These are phyloP conservation scores for Papiliotrema flavescens DNA, from an alignment of 1,284 basidiomycete genomes.

Conservation along the genomic window DNA sequence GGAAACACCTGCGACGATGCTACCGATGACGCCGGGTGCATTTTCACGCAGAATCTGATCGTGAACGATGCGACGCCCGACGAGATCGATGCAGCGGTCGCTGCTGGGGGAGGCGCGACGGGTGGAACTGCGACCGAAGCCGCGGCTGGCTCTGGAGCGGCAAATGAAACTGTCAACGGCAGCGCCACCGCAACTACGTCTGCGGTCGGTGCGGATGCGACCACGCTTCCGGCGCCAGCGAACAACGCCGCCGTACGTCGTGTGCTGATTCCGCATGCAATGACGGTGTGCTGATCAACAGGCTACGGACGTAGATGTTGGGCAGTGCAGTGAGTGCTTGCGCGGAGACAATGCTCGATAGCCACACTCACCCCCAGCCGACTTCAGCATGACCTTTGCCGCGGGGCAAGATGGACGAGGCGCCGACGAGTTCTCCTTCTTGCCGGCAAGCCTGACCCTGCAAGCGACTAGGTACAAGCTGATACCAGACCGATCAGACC, in stretches of 20 bases:
- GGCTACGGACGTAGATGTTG: slow-evolving; percentile 16
- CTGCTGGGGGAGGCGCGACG: neutral
- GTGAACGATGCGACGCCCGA: slow-evolving; percentile 58
- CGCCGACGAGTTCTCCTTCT: slow-evolving; percentile 52
- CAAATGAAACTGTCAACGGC: slow-evolving; percentile 7
- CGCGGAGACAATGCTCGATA: no score
- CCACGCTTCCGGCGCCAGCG: neutral
- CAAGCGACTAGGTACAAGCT: no score
- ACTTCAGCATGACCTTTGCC: slow-evolving; percentile 58
- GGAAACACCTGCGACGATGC: slow-evolving; percentile 44
- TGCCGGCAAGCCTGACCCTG: slow-evolving; percentile 5
- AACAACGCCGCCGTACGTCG: neutral
- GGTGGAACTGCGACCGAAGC: neutral
- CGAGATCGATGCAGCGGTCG: slow-evolving; percentile 30
- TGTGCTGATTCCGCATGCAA: neutral
- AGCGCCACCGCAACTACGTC: neutral
- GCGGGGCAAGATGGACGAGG: slow-evolving; percentile 58
- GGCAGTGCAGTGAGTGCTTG: slow-evolving; percentile 17
- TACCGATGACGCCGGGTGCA: slow-evolving; percentile 58
- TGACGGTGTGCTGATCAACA: neutral
- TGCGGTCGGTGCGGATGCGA: no score
- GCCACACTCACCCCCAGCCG: slow-evolving; percentile 9
- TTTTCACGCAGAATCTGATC: slow-evolving; percentile 61
- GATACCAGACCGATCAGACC: slow-evolving; percentile 12
- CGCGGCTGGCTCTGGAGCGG: slow-evolving; percentile 2